Conservation (phyloP, 2,329 filamentous ascomycete genomes). For the Cladophialophora immunda region DNA sequence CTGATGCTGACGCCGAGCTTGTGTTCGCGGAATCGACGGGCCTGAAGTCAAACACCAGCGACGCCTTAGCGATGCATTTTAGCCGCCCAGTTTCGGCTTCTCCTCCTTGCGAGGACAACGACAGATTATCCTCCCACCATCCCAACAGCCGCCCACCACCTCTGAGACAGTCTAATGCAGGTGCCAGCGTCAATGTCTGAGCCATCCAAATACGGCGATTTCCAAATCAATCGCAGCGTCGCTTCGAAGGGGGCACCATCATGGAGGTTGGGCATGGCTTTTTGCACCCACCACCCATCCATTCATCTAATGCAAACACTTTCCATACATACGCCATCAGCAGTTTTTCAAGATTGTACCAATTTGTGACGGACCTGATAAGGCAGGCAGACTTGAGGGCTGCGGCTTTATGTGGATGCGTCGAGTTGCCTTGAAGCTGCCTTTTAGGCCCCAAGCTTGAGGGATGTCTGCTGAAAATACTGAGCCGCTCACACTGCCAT, state of each 20-base stretch:
- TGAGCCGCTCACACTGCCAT: not conserved
- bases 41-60: too few relatives aligned
- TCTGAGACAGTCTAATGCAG: slow-evolving; percentile 13
- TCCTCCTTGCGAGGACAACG: too few relatives aligned
- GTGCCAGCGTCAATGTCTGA: not conserved
- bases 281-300: not conserved
- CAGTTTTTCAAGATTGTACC: not conserved
- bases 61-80: too few relatives aligned
- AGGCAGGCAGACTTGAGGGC: too few relatives aligned
- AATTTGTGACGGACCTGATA: not conserved
- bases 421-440: not conserved
- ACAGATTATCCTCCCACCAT: too few relatives aligned
- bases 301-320: not conserved
- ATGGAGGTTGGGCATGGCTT: not conserved
- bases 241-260: too few relatives aligned
- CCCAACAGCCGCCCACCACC: slow-evolving; percentile 1
- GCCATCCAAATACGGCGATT: too few relatives aligned
- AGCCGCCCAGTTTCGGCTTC: not conserved
- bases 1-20: too few relatives aligned
- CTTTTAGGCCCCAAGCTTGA: not conserved
- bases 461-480: not conserved
- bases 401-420: not conserved
- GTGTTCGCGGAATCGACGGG: too few relatives aligned
- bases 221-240: too few relatives aligned
- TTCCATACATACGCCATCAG: not conserved